Evolutionary conservation across 306 rosid species (phyloP).

Genomic region (Bauhinia variegata): DNA sequence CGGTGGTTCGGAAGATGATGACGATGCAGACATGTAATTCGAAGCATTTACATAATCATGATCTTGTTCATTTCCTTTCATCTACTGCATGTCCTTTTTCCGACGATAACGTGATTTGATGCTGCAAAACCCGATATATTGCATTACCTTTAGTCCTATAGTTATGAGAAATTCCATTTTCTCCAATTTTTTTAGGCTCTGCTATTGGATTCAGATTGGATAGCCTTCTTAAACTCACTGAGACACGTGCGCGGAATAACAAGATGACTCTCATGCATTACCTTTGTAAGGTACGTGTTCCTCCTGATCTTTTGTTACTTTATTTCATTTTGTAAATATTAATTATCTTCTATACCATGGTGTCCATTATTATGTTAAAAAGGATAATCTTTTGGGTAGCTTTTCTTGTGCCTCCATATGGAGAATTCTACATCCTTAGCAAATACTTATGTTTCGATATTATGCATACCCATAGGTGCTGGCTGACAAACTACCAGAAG

Average conservation of each 20-base stretch:
- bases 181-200: slow-evolving; percentile 54
- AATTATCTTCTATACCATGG: slow-evolving; percentile 7
- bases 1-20: background rate
- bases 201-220: slow-evolving; percentile 88
- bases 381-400: slow-evolving; percentile 15
- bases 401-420: slow-evolving; percentile 24
- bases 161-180: slow-evolving; percentile 12
- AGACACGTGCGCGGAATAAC: slow-evolving; percentile 79
- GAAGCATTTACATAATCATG: background rate
- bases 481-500: slow-evolving; percentile 76
- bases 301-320: slow-evolving; percentile 13
- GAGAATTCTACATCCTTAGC: slow-evolving; percentile 30
- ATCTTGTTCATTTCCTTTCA: slow-evolving; percentile 21
- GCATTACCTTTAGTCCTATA: background rate
- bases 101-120: too few species aligned
- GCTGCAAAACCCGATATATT: too few species aligned
- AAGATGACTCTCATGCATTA: slow-evolving; percentile 93
- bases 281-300: slow-evolving; percentile 77
- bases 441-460: slow-evolving; percentile 26
- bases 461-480: slow-evolving; percentile 59
- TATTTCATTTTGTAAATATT: background rate
- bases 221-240: slow-evolving; percentile 87
- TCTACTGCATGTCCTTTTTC: slow-evolving; percentile 5
- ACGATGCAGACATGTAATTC: too few species aligned
- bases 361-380: slow-evolving; percentile 23